phyloP scores from a whole-genome alignment of 2,329 filamentous ascomycete species.

The Pezicula rhizophila region DNA sequence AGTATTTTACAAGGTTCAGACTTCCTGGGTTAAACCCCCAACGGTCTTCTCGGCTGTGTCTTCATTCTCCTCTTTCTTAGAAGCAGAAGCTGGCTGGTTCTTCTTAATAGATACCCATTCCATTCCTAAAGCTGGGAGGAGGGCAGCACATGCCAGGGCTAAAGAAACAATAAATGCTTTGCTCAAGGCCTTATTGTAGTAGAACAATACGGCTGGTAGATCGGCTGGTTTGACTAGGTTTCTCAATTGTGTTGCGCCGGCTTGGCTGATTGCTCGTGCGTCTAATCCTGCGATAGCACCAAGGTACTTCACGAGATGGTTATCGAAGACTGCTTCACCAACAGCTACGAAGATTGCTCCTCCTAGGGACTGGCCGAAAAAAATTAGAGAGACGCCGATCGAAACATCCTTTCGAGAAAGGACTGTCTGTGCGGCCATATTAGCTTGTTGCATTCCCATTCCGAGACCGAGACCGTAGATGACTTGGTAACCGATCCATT shows the following conservation, averaged over 20 bases:
- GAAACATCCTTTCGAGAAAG: conserved; percentile 20
- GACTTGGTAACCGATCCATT: conserved; percentile 30
- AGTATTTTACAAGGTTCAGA: neutral
- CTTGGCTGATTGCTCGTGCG: conserved; percentile 10
- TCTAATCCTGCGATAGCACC: conserved; percentile 1
- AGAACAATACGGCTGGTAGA: conserved; percentile 38
- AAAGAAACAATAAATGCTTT: conserved; percentile 48
- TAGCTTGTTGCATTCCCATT: conserved; percentile 16
- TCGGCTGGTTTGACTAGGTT: conserved; percentile 32
- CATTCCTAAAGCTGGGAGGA: conserved; percentile 41
- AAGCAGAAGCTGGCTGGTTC: neutral
- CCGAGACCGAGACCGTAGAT: conserved; percentile 21
- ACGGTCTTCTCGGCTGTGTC: neutral
- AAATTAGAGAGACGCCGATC: conserved; percentile 18
- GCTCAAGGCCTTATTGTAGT: conserved; percentile 47
- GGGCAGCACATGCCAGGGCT: conserved; percentile 43
- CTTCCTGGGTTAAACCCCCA: neutral
- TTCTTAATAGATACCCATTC: conserved; percentile 10
- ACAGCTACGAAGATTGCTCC: conserved; percentile 20
- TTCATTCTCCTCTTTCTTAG: neutral
- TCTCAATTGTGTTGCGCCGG: conserved; percentile 47
- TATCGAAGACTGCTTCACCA: conserved; percentile 24
- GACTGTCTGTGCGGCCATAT: conserved; percentile 19
- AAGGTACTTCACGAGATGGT: conserved; percentile 16
- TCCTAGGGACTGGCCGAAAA: conserved; percentile 20